Base-by-base conservation (phyloP, 441 rosid genomes). In the Gossypium aridum region DNA sequence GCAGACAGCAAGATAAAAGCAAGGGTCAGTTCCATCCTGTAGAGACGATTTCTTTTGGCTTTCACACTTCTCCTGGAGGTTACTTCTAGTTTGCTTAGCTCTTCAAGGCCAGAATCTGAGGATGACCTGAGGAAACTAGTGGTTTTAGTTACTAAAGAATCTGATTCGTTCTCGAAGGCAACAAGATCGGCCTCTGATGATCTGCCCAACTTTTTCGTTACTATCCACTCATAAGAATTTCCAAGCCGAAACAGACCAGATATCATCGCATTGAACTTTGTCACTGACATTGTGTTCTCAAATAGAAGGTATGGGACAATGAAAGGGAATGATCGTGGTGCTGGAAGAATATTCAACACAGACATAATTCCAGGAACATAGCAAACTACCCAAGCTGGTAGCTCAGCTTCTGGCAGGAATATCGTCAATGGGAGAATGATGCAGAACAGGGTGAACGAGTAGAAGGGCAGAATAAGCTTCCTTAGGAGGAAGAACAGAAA, bases 201-300 rank as follows among this genome's bases (percentile, higher is more conserved):
- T 81, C 98, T 89, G 59, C 98, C 98, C 23, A 88, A 80, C 79
- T 93, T 93, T 78, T 93, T 93, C 47, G 98, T 93, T 13, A 90
- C 98, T 80, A 93, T 76, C 98, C 98, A 93, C 75, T 93, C 98
- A 5, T 91, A 91, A 45, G 98, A 93, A 67, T 93, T 91, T 64
- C 92, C 97, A 31, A 93, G 82, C 61, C 81, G 85, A 66, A 93
- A 89, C 71, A 93, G 80, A 60, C 98, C 98, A 3, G 94, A 93
- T 75, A 93, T 89, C 98, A 92, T 92, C 76, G 98, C 98, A 75
- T 91, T 89, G 81, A 93, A 93, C 80, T 93, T 93, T 86, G 98
- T 93, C 49, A 93, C 98, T 0, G 97, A 93, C 96, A 93, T 93
- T 77, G 98, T 92, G 88, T 93, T 93, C 77, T 93, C 98, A 47